Percentiles rank a stretch among this genome's conserved stretches.
Evolutionary conservation across 179 eudicot genomes (phyloP).

Genomic region (Vitellaria paradoxa): DNA sequence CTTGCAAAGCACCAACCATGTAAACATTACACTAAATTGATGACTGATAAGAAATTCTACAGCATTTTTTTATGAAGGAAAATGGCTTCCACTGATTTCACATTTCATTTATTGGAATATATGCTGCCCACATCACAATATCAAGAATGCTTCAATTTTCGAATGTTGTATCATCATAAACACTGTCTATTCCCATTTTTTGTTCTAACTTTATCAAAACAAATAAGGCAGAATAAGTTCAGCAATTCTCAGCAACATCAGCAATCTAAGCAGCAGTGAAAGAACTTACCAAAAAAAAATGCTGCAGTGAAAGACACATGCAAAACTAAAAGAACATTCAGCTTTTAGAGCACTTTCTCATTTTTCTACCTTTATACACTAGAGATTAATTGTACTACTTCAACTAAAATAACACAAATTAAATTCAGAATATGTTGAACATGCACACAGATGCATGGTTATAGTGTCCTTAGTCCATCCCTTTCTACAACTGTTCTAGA

Average conservation of each 20-base stretch:
- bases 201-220: not conserved
- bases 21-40: not conserved
- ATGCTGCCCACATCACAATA: not conserved
- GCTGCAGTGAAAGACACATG: not conserved
- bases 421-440: constrained; percentile 2
- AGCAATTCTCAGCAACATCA: not conserved
- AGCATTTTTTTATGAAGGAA: not conserved
- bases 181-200: not conserved
- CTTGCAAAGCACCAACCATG: not conserved
- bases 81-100: not conserved
- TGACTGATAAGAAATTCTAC: not conserved
- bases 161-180: not conserved
- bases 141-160: not conserved
- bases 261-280: not conserved
- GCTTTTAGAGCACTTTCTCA: not conserved
- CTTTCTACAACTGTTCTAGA: not conserved
- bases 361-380: not conserved
- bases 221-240: not conserved
- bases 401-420: not conserved
- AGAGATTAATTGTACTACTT: not conserved
- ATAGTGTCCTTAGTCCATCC: not conserved
- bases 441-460: not conserved
- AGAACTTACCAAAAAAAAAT: too few relatives aligned
- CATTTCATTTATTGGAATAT: not conserved
- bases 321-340: not conserved